Base-by-base conservation (phyloP, 306 rosid species). In the Trichosanthes cucumerina region DNA sequence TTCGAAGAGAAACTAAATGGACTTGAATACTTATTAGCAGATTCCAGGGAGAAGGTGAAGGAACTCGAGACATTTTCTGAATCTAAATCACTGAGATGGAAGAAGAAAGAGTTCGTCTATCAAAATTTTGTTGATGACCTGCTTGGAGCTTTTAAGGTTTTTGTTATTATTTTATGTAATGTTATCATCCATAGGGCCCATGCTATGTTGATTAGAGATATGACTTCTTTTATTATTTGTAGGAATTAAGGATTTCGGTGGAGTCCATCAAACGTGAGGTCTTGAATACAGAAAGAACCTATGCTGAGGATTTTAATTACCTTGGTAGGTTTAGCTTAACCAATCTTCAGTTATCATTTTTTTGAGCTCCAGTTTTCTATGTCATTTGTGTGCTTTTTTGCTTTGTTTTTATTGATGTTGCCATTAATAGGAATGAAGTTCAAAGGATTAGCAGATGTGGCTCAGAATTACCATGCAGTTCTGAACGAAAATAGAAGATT, bases 361-460 rank as follows among this genome's bases (percentile, higher is more conserved):
- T 43, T 36, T 36, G 39, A 36, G 6, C 33, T 43, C 44, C 4
- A 9, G 10, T 74, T 50, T 49, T 57, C 53, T 82, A 53, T 79
- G 66, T 66, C 46, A 65, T 34, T 26, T 80, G 66, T 66, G 38
- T 46, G 2, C 13, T 1, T 14, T 13, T 33, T 34, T 78, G 36
- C n/a, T n/a, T 58, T 34, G 26, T 80, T 79, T 72, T 49, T 82
- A 81, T 59, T 80, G 54, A 63, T 72, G 77, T 84, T 39, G 56
- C 59, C 44, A 71, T 46, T 36, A 60, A 73, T 50, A 95, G 97
- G 91, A 23, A 71, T 16, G 77, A 95, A 88, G 90, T 91, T 95
- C 83, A 91, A 78, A 86, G 93, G 88, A 86, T 82, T 96, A 75
- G 90, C 93, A 38, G 97, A 96, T 85, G 99, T 93, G 50, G 98